phyloP scores from a whole-genome alignment of 139 green algal species.

The Klebsormidium nitens region DNA sequence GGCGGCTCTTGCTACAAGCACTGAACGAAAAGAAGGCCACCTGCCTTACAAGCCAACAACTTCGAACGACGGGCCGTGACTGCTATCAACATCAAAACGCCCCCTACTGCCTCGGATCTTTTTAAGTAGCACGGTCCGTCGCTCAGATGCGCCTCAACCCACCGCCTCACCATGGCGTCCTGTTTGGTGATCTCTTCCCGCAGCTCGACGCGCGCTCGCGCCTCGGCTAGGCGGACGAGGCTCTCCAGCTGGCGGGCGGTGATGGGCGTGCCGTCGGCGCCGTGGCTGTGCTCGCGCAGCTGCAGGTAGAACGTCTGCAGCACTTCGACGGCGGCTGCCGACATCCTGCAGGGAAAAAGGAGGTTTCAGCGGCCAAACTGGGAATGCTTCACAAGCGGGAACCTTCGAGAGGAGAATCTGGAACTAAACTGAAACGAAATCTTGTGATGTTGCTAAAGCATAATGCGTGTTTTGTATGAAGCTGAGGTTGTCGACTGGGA shows the following conservation, averaged over 20 bases:
- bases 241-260: slow-evolving; percentile 82
- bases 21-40: too few species aligned
- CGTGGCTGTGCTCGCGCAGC: slow-evolving; percentile 12
- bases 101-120: too few species aligned
- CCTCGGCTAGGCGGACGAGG: slow-evolving; percentile 83
- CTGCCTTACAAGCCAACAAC: too few species aligned
- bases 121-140: too few species aligned
- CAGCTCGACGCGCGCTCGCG: slow-evolving; percentile 75
- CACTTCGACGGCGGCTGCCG: not conserved
- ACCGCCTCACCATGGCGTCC: slow-evolving; percentile 21
- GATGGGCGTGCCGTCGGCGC: slow-evolving; percentile 32
- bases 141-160: too few species aligned
- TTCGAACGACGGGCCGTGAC: too few species aligned
- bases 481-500: not conserved
- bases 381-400: not conserved
- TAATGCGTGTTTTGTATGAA: not conserved
- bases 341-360: slow-evolving; percentile 44
- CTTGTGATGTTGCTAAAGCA: not conserved
- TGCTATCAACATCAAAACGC: too few species aligned
- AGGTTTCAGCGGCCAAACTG: slow-evolving; percentile 59
- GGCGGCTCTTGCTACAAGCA: too few species aligned
- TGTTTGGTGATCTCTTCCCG: slow-evolving; percentile 59
- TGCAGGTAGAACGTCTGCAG: slow-evolving; percentile 26
- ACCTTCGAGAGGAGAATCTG: not conserved
- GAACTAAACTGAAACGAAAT: not conserved